These are phyloP conservation scores for Phoma sp. DNA, from an alignment of 2,329 filamentous ascomycete species.

Conservation along the genomic window DNA sequence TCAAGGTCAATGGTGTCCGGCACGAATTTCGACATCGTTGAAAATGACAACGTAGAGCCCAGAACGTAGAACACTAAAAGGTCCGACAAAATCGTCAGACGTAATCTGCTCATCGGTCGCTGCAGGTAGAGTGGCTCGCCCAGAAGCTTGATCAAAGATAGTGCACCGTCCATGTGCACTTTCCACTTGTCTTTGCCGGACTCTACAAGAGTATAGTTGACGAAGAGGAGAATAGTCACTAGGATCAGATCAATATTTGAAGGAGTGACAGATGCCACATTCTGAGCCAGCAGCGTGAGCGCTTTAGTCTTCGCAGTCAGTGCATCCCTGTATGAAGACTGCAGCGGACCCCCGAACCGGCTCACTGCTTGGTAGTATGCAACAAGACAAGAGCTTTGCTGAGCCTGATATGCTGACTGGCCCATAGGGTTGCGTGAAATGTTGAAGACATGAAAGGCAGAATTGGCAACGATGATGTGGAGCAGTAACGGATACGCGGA, in stretches of 20 bases:
- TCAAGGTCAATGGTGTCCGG: constrained; percentile 41
- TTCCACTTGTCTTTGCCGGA: constrained; percentile 60
- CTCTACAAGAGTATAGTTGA: constrained; percentile 58
- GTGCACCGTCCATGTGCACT: constrained; percentile 59
- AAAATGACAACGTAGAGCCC: constrained; percentile 43
- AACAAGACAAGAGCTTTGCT: constrained; percentile 41
- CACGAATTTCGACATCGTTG: constrained; percentile 34
- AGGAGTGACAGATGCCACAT: constrained; percentile 35
- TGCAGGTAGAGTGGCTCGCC: constrained; percentile 38
- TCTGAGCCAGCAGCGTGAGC: constrained; percentile 51
- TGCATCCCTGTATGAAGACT: constrained; percentile 43
- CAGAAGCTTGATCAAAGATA: constrained; percentile 53
- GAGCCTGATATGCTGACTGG: constrained; percentile 42
- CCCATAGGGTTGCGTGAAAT: constrained; percentile 44
- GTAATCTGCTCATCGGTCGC: constrained; percentile 41
- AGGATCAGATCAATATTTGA: constrained; percentile 52
- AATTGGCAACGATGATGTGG: constrained; percentile 56
- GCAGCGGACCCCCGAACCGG: constrained; percentile 46
- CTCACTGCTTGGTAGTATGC: constrained; percentile 46
- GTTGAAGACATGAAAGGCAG: constrained; percentile 56
- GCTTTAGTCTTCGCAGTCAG: constrained; percentile 58
- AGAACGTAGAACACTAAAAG: constrained; percentile 46
- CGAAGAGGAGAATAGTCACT: constrained; percentile 56
- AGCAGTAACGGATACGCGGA: constrained; percentile 54
- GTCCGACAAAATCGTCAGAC: constrained; percentile 44